Base-by-base conservation (phyloP, 371 early-diverging fungal genomes). In the Zopfochytrium polystomum region DNA sequence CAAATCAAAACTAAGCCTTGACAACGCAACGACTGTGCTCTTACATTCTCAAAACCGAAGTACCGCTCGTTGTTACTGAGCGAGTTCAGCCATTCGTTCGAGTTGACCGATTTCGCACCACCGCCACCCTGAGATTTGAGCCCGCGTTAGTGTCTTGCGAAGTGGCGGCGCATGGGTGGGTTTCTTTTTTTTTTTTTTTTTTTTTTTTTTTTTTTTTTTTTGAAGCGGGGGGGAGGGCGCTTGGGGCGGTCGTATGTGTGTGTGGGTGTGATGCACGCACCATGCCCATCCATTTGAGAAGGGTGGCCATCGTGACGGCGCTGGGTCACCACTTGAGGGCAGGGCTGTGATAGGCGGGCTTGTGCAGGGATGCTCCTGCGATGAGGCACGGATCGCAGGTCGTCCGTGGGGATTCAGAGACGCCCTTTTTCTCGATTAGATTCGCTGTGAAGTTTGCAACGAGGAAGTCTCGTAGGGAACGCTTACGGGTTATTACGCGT, bases 31-130 rank as follows among this genome's bases (percentile, higher is more conserved):
- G 32, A 18, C 52, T n/a, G n/a, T n/a, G 18, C 38, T 38, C 83
- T 80, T 83, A 93, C 93, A 79, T 95, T 95, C 72, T 93, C 91
- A 22, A 96, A 73, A 4, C 96, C 96, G 68, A 86, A 89, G 73
- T 84, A 89, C 9, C 89, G 76, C 60, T 90, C 91, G 31, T 38
- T 38, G 42, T 49, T 25, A 52, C 66, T 18, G 43, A 6, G 9
- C 23, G 46, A 42, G 38, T 58, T 67, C 22, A 61, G 31, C 60
- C 65, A 62, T 27, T 68, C 71, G 46, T 58, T 55, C 23, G 51
- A 49, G 59, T 43, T 13, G 70, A 85, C 25, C 55, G 54, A 38
- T 48, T 45, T 25, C 34, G 27, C 13, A 57, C 52, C 67, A 60
- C 31, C 9, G 6, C 4, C 13, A 38, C 38, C 38, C 38, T 18